These are phyloP conservation scores for Lactarius indigo DNA, from an alignment of 768 basidiomycete species.

Conservation along the genomic window DNA sequence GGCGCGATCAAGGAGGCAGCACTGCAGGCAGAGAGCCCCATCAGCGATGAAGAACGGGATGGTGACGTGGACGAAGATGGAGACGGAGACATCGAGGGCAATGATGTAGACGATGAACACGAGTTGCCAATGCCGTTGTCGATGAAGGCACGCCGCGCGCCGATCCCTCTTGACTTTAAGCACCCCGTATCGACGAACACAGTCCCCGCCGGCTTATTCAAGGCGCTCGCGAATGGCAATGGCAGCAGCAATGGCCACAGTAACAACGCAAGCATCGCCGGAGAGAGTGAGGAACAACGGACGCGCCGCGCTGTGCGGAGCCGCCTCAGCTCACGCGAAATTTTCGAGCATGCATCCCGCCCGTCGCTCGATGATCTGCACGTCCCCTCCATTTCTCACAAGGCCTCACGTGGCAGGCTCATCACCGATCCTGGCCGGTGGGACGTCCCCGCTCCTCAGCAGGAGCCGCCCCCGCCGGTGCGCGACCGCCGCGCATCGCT, in stretches of 20 bases:
- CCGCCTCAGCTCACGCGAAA: constrained; percentile 68
- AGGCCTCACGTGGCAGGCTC: constrained; percentile 49
- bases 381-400: constrained; percentile 64
- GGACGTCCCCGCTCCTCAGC: constrained; percentile 30
- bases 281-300: constrained; percentile 54
- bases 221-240: constrained; percentile 53
- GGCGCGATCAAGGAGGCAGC: constrained; percentile 24
- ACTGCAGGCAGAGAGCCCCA: background rate
- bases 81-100: constrained; percentile 15
- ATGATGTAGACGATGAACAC: constrained; percentile 22
- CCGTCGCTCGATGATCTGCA: constrained; percentile 78
- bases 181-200: constrained; percentile 64
- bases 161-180: constrained; percentile 77
- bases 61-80: constrained; percentile 29
- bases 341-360: constrained; percentile 61
- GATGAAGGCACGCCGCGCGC: constrained; percentile 56
- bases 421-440: constrained; percentile 55
- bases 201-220: constrained; percentile 83
- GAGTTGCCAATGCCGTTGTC: constrained; percentile 35
- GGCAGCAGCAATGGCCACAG: constrained; percentile 26
- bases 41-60: constrained; percentile 15
- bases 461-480: constrained; percentile 39
- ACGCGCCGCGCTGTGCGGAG: constrained; percentile 72
- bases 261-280: background rate
- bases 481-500: constrained; percentile 34